phyloP scores from a whole-genome alignment of 257 asterid species.

The Buddleja alternifolia region DNA sequence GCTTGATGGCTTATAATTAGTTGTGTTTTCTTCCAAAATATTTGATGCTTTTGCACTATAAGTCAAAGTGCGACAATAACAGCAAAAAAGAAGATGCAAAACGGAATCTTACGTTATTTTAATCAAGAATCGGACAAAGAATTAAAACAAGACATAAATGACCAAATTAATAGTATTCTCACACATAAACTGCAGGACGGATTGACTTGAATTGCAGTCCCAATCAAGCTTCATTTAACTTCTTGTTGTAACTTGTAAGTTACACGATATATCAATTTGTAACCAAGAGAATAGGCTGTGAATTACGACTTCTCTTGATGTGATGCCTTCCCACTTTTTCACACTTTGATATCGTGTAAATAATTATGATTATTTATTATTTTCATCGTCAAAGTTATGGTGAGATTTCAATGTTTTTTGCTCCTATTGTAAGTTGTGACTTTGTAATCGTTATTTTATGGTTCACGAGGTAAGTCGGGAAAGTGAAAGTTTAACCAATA shows the following conservation, averaged over 20 bases:
- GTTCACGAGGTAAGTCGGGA: too few relatives aligned
- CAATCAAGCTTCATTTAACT: not conserved
- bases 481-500: too few relatives aligned
- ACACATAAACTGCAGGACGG: too few relatives aligned
- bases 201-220: conserved; percentile 1
- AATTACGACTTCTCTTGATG: conserved; percentile 21
- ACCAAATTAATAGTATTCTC: not conserved
- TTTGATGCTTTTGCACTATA: conserved; percentile 10
- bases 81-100: not conserved
- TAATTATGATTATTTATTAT: not conserved
- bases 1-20: not conserved
- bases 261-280: too few relatives aligned
- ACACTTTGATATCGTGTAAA: not conserved
- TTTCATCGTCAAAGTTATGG: conserved; percentile 10
- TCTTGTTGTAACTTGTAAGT: too few relatives aligned
- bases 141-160: not conserved
- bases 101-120: not conserved
- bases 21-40: not conserved
- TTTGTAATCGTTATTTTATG: too few relatives aligned
- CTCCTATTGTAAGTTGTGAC: too few relatives aligned
- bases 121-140: not conserved
- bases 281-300: too few relatives aligned
- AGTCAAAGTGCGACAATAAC: conserved; percentile 13
- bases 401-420: too few relatives aligned
- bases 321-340: conserved; percentile 23